Percentiles rank a stretch among this genome's conserved stretches.
phyloP scores from a whole-genome alignment of 129 eudicot genomes.

The Lonicera japonica region DNA sequence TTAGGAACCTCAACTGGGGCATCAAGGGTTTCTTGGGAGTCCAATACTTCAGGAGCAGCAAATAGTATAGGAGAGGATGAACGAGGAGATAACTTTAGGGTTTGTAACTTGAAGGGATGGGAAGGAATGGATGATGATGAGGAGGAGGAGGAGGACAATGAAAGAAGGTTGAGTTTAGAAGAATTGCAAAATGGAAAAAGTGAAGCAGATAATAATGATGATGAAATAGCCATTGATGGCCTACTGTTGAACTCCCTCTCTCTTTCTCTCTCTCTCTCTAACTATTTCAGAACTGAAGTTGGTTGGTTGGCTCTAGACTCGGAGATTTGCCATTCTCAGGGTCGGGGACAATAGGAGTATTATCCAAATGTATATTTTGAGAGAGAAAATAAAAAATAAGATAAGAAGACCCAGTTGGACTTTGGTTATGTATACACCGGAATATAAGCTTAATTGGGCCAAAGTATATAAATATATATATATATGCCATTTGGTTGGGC shows the following conservation, averaged over 20 bases:
- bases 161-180: slow-evolving; percentile 31
- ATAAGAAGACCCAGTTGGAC: not conserved
- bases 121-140: slow-evolving; percentile 23
- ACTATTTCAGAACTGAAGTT: too few species aligned
- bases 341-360: not conserved
- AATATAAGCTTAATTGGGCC: not conserved
- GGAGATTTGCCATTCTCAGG: too few species aligned
- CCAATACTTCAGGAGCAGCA: slow-evolving; percentile 57
- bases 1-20: slow-evolving; percentile 21
- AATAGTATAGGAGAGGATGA: slow-evolving; percentile 25
- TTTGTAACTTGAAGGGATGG: slow-evolving; percentile 23
- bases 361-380: not conserved
- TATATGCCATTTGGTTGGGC: too few species aligned
- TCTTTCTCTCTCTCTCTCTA: too few species aligned
- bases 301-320: too few species aligned
- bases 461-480: too few species aligned
- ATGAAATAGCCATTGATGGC: slow-evolving; percentile 51
- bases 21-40: slow-evolving; percentile 25
- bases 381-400: not conserved
- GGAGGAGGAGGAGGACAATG: too few species aligned
- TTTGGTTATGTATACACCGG: not conserved
- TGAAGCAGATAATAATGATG: slow-evolving; percentile 45
- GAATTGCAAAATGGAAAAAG: slow-evolving; percentile 48
- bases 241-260: too few species aligned
- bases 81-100: slow-evolving; percentile 25